Conservation (phyloP, 2,329 filamentous ascomycete genomes). For the Scytalidium lignicola region DNA sequence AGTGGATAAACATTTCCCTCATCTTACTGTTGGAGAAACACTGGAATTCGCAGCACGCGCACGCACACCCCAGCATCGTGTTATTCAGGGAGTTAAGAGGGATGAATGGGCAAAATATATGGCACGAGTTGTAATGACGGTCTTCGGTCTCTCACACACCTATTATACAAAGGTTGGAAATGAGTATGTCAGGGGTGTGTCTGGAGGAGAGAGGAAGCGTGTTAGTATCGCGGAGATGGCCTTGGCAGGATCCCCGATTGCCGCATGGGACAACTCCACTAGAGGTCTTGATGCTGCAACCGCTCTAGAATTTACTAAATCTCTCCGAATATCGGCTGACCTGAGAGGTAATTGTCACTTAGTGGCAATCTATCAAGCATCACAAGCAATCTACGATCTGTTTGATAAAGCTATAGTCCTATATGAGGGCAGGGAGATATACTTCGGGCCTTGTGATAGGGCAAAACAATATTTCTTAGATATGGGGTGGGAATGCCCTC, state of each 20-base stretch:
- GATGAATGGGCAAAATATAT: too few relatives aligned
- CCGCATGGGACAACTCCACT: constrained; percentile 36
- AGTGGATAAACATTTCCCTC: constrained; percentile 67
- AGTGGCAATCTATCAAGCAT: constrained; percentile 70
- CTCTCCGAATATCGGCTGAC: constrained; percentile 60
- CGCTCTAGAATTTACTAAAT: constrained; percentile 67
- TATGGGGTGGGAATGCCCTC: constrained; percentile 66
- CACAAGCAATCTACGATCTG: constrained; percentile 62
- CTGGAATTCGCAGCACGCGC: constrained; percentile 65
- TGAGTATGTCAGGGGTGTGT: constrained; percentile 65
- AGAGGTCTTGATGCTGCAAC: constrained; percentile 70
- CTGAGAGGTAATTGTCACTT: constrained; percentile 57
- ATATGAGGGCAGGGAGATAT: constrained; percentile 67
- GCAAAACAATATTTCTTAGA: constrained; percentile 66
- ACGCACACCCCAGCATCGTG: too few relatives aligned
- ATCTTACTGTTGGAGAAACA: constrained; percentile 67
- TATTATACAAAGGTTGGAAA: constrained; percentile 71
- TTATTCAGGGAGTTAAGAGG: too few relatives aligned
- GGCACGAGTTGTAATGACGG: too few relatives aligned
- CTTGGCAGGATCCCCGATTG: constrained; percentile 45
- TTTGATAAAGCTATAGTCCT: constrained; percentile 67
- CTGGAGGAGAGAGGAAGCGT: constrained; percentile 70
- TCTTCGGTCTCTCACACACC: too few relatives aligned
- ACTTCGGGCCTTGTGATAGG: constrained; percentile 58
- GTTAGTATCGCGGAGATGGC: constrained; percentile 77